Evolutionary conservation across 345 rosid genomes (phyloP).

Genomic region (Eucalyptus grandis): DNA sequence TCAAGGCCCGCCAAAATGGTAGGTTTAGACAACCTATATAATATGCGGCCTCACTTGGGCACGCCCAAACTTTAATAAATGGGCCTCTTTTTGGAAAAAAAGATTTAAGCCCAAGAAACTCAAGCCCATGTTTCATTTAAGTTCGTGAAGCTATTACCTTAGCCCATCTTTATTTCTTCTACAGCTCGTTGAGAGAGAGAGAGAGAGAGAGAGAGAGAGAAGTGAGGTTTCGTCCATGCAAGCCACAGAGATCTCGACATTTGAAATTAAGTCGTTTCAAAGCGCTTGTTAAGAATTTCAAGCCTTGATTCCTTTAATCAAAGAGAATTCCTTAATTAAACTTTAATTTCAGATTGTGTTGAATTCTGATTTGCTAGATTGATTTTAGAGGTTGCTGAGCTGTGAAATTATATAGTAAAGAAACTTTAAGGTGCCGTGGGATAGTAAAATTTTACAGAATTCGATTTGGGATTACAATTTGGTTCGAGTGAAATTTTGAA

Average conservation of each 20-base stretch:
- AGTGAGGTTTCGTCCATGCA: neutral
- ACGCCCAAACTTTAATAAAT: neutral
- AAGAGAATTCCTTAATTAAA: neutral
- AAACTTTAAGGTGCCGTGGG: neutral
- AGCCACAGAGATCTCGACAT: neutral
- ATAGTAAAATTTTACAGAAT: neutral
- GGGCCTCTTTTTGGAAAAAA: neutral
- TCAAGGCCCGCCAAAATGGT: neutral
- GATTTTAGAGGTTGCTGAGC: neutral
- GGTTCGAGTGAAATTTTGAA: neutral
- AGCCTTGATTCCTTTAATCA: neutral
- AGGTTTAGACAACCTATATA: neutral
- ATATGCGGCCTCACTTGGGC: neutral
- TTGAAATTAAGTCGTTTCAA: neutral
- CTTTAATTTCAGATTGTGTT: neutral
- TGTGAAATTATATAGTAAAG: neutral
- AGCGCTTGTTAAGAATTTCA: neutral
- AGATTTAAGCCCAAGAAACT: neutral
- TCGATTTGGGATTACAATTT: neutral
- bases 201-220: neutral
- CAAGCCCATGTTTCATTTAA: neutral
- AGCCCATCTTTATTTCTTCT: neutral
- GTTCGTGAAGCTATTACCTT: neutral
- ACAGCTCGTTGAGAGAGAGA: neutral
- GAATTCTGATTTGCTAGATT: neutral